Base-by-base conservation (phyloP, 805 yeast genomes). In the Pichia paraexigua region DNA sequence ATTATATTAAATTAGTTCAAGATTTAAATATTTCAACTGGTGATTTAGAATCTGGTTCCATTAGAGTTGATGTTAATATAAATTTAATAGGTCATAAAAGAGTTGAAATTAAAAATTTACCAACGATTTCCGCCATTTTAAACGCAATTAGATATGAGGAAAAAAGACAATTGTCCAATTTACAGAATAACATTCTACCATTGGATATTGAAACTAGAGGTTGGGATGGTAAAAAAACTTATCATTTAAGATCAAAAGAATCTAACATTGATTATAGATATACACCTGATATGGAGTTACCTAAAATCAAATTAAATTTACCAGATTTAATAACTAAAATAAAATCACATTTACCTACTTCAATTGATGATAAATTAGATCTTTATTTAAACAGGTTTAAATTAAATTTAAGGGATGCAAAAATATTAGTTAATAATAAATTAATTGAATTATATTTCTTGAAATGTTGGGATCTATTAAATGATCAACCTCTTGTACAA, bases 61-160 rank as follows among this genome's bases (percentile, higher is more conserved):
- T 94, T 77, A 75, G 99, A 60, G 94, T 92, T 5, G 99, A 94
- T 63, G 98, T 89, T 11, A 94, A 94, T 58, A 77, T 94, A n/a
- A 86, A 95, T 24, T 82, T 92, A 7, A 79, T 80, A 55, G 78
- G 76, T 18, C 81, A 84, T 51, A 74, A 81, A 42, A 69, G 98
- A 53, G 89, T 92, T 22, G 99, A 94, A 61, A 76, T 94, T 60
- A 94, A 94, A 65, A 94, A 94, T 65, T 70, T 94, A 58, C 86
- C 96, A 11, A 87, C 91, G 30, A 83, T 90, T 0, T 77, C 88
- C 17, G 91, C 95, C 9, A 87, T 92, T 18, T 71, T 77, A 15
- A 79, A 78, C 49, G 97, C 99, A 0, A 77, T 90, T 27, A 74
- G 77, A 54, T 79, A 70, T 60, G 98, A 91, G 65, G 87, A 79